Evolutionary conservation across 495 filamentous ascomycete species (phyloP).

Genomic region (Podospora appendiculata): DNA sequence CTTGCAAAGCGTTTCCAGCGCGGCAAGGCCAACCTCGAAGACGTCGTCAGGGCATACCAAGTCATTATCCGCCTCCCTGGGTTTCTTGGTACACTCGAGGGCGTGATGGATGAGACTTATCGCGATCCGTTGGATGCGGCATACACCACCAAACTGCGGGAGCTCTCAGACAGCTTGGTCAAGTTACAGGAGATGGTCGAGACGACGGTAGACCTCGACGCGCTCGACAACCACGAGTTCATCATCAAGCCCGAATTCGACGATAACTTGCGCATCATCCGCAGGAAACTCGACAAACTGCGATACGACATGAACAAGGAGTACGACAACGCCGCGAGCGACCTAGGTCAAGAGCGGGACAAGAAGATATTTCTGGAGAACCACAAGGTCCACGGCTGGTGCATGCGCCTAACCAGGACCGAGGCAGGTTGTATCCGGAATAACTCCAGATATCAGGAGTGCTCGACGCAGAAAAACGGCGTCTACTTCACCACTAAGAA

Average conservation of each 20-base stretch:
- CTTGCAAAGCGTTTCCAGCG: conserved; percentile 92
- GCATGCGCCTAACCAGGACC: conserved; percentile 85
- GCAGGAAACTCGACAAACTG: conserved; percentile 83
- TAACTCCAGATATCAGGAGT: conserved; percentile 84
- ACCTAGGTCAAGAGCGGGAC: conserved; percentile 87
- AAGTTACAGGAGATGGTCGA: conserved; percentile 98
- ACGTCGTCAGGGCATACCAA: conserved; percentile 93
- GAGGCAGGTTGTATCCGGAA: conserved; percentile 92
- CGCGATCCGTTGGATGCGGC: conserved; percentile 78
- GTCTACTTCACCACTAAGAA: conserved; percentile 92
- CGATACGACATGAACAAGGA: conserved; percentile 77
- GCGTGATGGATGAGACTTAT: conserved; percentile 92
- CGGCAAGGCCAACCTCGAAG: conserved; percentile 83
- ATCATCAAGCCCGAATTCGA: conserved; percentile 99
- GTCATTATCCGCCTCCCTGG: conserved; percentile 86
- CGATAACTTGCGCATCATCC: conserved; percentile 76
- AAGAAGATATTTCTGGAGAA: conserved; percentile 99
- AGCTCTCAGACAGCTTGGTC: conserved; percentile 68
- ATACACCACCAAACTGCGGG: conserved; percentile 75
- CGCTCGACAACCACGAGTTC: conserved; percentile 94
- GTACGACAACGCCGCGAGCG: conserved; percentile 64
- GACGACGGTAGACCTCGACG: conserved; percentile 93
- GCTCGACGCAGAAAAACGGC: conserved; percentile 97
- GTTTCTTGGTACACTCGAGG: conserved; percentile 81
- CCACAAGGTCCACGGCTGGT: conserved; percentile 92